phyloP scores from a whole-genome alignment of 305 asterid species.

The Ajuga reptans region DNA sequence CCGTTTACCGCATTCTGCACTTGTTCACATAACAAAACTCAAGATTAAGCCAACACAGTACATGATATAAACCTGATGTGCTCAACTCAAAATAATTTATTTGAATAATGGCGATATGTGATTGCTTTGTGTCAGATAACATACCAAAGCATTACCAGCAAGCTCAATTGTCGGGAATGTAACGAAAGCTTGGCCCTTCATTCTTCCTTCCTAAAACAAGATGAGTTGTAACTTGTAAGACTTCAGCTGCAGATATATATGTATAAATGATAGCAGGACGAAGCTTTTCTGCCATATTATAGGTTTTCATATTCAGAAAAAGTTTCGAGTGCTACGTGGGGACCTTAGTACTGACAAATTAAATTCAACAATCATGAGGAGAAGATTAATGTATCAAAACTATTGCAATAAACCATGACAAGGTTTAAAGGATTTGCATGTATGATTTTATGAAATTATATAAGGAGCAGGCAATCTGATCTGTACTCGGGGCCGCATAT shows the following conservation, averaged over 20 bases:
- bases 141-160: slow-evolving; percentile 78
- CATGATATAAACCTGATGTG: not conserved
- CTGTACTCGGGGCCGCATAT: no score
- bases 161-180: slow-evolving; percentile 82
- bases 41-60: not conserved
- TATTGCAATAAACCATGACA: no score
- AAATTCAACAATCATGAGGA: not conserved
- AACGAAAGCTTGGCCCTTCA: slow-evolving; percentile 95
- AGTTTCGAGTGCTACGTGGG: no score
- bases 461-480: no score
- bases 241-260: slow-evolving; percentile 17
- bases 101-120: not conserved
- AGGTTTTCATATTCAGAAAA: no score
- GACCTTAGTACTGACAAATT: no score
- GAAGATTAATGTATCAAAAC: not conserved
- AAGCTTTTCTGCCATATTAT: no score
- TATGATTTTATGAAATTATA: no score
- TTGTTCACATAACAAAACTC: not conserved
- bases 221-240: not conserved
- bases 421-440: no score
- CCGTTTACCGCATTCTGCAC: slow-evolving; percentile 82
- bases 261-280: no score
- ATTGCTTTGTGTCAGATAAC: slow-evolving; percentile 11
- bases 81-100: not conserved
- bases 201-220: slow-evolving; percentile 82